Evolutionary conservation across 345 rosid genomes (phyloP), one percentile per base, ranked within the genome.

Genomic region (Punica granatum): DNA sequence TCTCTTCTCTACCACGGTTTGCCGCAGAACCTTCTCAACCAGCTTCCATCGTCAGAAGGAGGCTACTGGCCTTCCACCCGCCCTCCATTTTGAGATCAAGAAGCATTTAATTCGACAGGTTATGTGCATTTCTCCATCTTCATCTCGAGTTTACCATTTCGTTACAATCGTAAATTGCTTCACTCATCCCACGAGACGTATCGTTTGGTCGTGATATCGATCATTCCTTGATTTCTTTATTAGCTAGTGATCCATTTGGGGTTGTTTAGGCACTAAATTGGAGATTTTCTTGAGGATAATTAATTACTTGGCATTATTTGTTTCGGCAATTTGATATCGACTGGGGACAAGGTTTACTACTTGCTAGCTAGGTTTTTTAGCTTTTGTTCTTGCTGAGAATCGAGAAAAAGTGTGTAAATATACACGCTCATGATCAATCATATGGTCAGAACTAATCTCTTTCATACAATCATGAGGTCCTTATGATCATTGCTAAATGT

Each of bases 11-110:
- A 82, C 70, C 91, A 87, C 49, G 96, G 96, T 28, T 73, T 91
- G 72, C 88, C 87, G 31, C 97, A 90, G 14, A 91, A 91, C 77
- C 86, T 91, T 35, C 82, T 91, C 60, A 90, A 83, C 75, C 83
- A 96, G 9, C 78, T 87, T 66, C 96, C 89, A 74, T 69, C 66
- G 7, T n/a, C 66, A 11, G 66, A 35, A 25, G 25, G 10, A n/a
- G 66, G 44, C 66, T 63, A 71, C 73, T 79, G 66, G 71, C 68
- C 60, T 3, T 7, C 32, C 16, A 66, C 19, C 12, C 61, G 61
- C 61, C 61, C 61, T 56, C 61, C 61, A 3, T 56, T 56, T 28
- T 56, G 61, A 56, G 34, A 56, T 1, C 18, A 51, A 23, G 51
- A 46, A 46, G 51, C n/a, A 46, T 16, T 19, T 46, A 14, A 15